A percentile compares a stretch with the other conserved stretches of the same genome.
These are phyloP conservation scores for Antrodiella citrinella DNA, from an alignment of 768 basidiomycete species.

Conservation along the genomic window DNA sequence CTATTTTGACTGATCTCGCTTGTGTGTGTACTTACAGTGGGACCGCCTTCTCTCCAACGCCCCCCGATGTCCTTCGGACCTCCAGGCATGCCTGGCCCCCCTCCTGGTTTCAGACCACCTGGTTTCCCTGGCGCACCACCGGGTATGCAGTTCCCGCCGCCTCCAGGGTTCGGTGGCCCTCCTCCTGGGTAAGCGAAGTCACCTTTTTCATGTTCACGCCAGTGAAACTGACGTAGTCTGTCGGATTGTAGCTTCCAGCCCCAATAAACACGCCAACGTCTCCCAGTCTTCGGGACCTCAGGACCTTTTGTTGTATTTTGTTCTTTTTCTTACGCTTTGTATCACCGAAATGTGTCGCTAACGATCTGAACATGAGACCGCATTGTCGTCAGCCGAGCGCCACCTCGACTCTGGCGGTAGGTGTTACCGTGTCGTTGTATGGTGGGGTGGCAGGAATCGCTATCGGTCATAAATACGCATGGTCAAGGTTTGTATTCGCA, in stretches of 20 bases:
- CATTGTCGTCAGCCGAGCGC: not conserved
- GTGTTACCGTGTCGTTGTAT: too few relatives aligned
- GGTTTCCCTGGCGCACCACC: conserved; percentile 57
- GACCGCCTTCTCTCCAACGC: conserved; percentile 50
- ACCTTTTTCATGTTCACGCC: not conserved
- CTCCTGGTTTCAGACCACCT: conserved; percentile 79
- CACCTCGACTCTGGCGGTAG: too few relatives aligned
- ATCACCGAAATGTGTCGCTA: not conserved
- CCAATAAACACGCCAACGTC: conserved; percentile 4
- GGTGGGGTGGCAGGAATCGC: too few relatives aligned
- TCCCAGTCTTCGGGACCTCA: conserved; percentile 2
- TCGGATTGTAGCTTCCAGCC: conserved; percentile 12
- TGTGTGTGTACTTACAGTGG: conserved; percentile 34
- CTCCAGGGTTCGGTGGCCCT: conserved; percentile 73
- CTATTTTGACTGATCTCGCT: conserved; percentile 1
- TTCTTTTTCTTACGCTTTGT: conserved; percentile 7
- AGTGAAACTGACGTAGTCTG: not conserved
- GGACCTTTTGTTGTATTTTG: conserved; percentile 4
- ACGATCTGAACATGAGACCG: not conserved
- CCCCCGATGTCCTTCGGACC: conserved; percentile 60
- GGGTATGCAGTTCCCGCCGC: conserved; percentile 73
- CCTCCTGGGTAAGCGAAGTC: conserved; percentile 65
- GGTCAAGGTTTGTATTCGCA: not conserved
- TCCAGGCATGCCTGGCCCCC: conserved; percentile 83
- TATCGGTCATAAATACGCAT: too few relatives aligned